Base-by-base conservation (phyloP, 257 asterid genomes). In the Haberlea rhodopensis region DNA sequence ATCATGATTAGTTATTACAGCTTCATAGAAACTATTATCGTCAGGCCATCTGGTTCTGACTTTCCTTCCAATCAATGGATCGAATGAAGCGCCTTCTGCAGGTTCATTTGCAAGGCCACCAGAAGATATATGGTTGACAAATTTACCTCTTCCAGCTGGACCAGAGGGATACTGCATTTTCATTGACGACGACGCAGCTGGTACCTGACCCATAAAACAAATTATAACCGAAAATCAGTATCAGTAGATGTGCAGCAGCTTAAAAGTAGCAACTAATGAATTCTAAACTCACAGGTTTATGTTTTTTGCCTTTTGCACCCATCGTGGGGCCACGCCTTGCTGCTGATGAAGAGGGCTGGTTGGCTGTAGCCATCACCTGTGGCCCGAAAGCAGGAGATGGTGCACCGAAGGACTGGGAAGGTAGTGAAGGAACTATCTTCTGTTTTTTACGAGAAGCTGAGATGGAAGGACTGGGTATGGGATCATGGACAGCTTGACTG, bases 1-100 rank as follows among this genome's bases (percentile, higher is more conserved):
- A 52, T 86, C 71, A 74, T 72, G 86, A 62, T 86, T 82, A 65
- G 81, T 78, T 59, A 86, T 84, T 45, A 81, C 73, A 73, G 96
- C 96, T 70, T 86, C 88, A 73, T 86, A 88, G 66, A 86, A 88
- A 53, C 63, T 82, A 71, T 88, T 88, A 76, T 88, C 96, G 32
- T 84, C 95, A n/a, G 91, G 96, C 95, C 95, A 88, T 66, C 89
- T 82, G 62, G 92, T 86, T 78, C 76, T 64, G 25, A 86, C 84
- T 82, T 80, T 86, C 72, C 87, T 76, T 62, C 91, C 85, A 62
- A 86, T 61, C 60, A 86, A 74, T 31, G 81, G 73, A 82, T 85
- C 82, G 74, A 67, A 78, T 6, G 86, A 56, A 76, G 77, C 82
- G 32, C 73, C 82, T 71, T 74, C 84, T 18, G 75, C 74, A 48